Percentiles rank a stretch among this genome's conserved stretches.
Evolutionary conservation across 2,329 filamentous ascomycete species (phyloP).

Genomic region (Apiospora pterosperma): DNA sequence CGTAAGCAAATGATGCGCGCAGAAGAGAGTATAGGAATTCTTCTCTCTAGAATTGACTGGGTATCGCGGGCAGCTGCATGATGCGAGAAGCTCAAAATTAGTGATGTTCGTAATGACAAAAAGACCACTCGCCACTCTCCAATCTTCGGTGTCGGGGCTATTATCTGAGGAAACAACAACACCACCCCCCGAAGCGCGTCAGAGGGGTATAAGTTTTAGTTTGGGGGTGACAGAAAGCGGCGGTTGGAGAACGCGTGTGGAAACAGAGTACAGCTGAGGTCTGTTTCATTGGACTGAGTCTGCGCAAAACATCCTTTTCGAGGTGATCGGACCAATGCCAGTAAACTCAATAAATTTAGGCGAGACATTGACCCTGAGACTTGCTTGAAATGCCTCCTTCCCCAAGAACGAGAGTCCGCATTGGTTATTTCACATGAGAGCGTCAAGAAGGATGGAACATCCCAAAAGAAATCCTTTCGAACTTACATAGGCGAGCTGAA

Average conservation of each 20-base stretch:
- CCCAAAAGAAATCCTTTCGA: background rate
- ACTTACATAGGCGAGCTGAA: background rate
- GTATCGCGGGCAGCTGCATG: conserved; percentile 34
- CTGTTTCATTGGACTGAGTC: background rate
- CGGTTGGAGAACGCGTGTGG: background rate
- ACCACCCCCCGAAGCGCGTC: background rate
- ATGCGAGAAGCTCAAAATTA: conserved; percentile 22
- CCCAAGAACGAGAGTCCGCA: background rate
- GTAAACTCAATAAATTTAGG: background rate
- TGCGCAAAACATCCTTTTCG: background rate
- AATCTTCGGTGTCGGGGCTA: background rate
- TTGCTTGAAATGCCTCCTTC: background rate
- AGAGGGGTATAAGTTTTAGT: background rate
- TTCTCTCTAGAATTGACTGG: conserved; percentile 16
- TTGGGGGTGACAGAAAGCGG: background rate
- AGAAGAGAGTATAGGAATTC: background rate
- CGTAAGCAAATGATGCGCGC: background rate
- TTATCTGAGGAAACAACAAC: background rate
- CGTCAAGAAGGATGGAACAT: background rate
- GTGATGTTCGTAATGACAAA: background rate
- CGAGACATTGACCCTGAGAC: background rate
- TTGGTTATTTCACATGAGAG: background rate
- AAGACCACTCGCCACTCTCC: background rate
- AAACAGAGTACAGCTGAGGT: background rate
- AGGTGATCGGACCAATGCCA: background rate